Base-by-base conservation (phyloP, 148 eudicot species). In the Oxyria digyna region DNA sequence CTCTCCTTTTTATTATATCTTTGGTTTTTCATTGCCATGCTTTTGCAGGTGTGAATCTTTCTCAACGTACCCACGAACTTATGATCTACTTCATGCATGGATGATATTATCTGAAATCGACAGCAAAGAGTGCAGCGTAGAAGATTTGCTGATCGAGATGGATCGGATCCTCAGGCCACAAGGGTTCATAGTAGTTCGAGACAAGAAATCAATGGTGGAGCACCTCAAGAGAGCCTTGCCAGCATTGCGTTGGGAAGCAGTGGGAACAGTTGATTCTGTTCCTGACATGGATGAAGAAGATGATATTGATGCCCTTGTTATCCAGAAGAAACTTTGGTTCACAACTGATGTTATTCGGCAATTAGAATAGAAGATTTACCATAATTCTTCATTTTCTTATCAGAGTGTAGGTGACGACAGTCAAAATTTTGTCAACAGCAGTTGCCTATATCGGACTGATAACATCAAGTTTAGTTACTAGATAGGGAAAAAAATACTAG, bases 61-160 rank as follows among this genome's bases (percentile, higher is more conserved):
- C 66, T 81, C 85, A 1, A 81, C 77, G 4, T 81, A 81, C 55
- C 84, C 84, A 26, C 70, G 84, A 69, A 81, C 84, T 0, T 81
- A 81, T 32, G 85, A 81, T 65, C 75, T 81, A 42, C 82, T 81
- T 15, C 85, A 81, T 23, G 80, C 85, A 3, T 78, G 78, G 85
- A 72, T 42, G 0, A 49, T 78, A 41, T 66, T 81, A 7, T 81
- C 85, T 0, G 82, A 81, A 12, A 31, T 79, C 11, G 79, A 76
- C 20, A 72, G 66, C 67, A 71, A 70, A 67, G 85, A 80, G 8
- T 81, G 85, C 64, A 81, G 85, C 12, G 64, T 76, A 0, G 82
- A 76, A 49, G 85, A 81, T 71, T 66, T 81, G 6, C 43, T 81
- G 70, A 75, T 81, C 1, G 84, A 81, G 73, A 81, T 81, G 81